Evolutionary conservation across 305 asterid genomes (phyloP).

Genomic region (Solanum hybrid): DNA sequence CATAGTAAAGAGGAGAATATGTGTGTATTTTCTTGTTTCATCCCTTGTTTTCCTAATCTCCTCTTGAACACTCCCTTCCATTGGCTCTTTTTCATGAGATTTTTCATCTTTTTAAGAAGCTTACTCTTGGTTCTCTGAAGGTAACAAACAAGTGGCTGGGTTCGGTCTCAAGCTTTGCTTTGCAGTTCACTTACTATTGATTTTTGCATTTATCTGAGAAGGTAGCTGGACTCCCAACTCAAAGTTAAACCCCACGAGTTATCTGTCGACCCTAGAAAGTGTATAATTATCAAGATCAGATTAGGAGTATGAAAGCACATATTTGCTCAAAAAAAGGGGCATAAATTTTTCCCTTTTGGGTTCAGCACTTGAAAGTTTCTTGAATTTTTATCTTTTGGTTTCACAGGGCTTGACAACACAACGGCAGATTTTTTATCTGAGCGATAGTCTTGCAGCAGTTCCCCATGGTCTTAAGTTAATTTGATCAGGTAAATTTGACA

Average conservation of each 20-base stretch:
- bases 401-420: background rate
- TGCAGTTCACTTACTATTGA: background rate
- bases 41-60: background rate
- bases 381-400: background rate
- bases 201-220: conserved; percentile 3
- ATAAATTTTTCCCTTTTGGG: background rate
- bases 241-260: background rate
- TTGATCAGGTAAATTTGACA: background rate
- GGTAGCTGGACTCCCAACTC: background rate
- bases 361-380: background rate
- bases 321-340: background rate
- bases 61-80: background rate
- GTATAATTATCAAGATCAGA: background rate
- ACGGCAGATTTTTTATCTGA: background rate
- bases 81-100: background rate
- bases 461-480: background rate
- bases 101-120: background rate
- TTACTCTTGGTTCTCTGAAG: background rate
- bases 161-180: background rate
- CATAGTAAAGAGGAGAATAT: background rate
- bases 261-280: background rate
- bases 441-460: background rate
- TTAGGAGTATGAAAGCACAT: background rate
- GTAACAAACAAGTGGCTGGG: background rate
- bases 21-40: background rate